Conservation (phyloP, 2,329 filamentous ascomycete genomes). For the Penicillium verrucosum region DNA sequence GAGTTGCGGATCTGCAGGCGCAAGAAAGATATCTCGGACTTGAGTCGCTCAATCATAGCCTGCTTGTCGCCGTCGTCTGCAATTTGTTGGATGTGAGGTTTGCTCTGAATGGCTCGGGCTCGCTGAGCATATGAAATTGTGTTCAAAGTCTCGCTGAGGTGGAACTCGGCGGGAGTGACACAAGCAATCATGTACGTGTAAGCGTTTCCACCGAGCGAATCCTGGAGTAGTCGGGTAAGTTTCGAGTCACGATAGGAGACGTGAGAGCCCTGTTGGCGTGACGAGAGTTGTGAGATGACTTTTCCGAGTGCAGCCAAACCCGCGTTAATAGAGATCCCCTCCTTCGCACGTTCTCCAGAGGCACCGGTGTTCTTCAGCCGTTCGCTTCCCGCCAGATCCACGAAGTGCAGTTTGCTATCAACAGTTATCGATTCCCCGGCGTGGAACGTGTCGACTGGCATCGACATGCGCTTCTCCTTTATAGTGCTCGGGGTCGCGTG, state of each 20-base stretch:
- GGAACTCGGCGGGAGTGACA: slow-evolving; percentile 94
- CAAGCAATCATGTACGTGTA: slow-evolving; percentile 99
- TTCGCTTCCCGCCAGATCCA: slow-evolving; percentile 95
- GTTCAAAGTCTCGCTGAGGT: slow-evolving; percentile 94
- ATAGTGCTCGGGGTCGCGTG: slow-evolving; percentile 51
- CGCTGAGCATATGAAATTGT: slow-evolving; percentile 97
- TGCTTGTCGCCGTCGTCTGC: slow-evolving; percentile 90
- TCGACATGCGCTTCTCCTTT: slow-evolving; percentile 79
- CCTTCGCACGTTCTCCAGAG: slow-evolving; percentile 87
- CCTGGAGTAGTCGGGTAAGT: slow-evolving; percentile 88
- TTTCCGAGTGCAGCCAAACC: slow-evolving; percentile 93
- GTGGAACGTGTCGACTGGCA: slow-evolving; percentile 76
- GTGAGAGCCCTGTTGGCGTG: slow-evolving; percentile 78
- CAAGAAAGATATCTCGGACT: slow-evolving; percentile 89
- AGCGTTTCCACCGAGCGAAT: slow-evolving; percentile 92
- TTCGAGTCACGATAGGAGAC: slow-evolving; percentile 99
- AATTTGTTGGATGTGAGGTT: slow-evolving; percentile 89
- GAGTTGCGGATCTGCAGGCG: slow-evolving; percentile 87
- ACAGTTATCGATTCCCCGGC: slow-evolving; percentile 70
- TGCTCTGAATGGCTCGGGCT: slow-evolving; percentile 93
- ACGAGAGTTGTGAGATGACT: slow-evolving; percentile 96
- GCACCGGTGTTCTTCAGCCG: slow-evolving; percentile 95
- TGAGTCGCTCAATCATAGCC: slow-evolving; percentile 85
- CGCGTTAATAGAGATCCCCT: slow-evolving; percentile 97
- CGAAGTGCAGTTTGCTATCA: slow-evolving; percentile 98